Evolutionary conservation across 257 asterid species (phyloP), one percentile per base, ranked within the genome.

Genomic region (Jasminum sambac): DNA sequence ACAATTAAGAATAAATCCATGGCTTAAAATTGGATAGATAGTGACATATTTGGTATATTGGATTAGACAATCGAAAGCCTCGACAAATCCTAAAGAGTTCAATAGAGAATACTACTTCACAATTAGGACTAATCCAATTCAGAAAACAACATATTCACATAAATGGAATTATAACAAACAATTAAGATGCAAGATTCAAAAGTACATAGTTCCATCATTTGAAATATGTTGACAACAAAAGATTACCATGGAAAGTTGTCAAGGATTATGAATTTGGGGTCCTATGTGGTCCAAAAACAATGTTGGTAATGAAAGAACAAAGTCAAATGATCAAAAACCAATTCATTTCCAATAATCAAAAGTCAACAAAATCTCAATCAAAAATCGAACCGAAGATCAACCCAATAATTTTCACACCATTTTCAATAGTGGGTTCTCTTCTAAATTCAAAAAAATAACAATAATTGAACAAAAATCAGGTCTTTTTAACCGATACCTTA

Each of bases 381-480:
- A 14, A 13, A 46, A 14, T 19, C 43, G 71, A 82, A 78, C 79
- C 73, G 36, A 66, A 82, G 80, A 81, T 65, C 65, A 24, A 83
- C 82, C 85, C 81, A 71, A 50, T 58, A 40, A 14, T 48, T 2
- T 73, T 25, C 21, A 57, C n/a, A n/a, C 34, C 25, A 50, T 11
- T 41, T 25, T 76, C 42, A 67, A 21, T 6, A 75, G 63, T 62
- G 73, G 76, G 85, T 10, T 38, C 48, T 48, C 41, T 60, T 26
- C 17, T 43, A 25, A 79, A 30, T 4, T 30, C 36, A 30, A 30
- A 30, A 30, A 30, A 30, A 30, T 4, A 30, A 30, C 4, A 30
- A 30, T 30, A 30, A 30, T 30, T 30, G n/a, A n/a, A n/a, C n/a
- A n/a, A n/a, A n/a, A n/a, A n/a, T n/a, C n/a, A n/a, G n/a, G n/a